A percentile compares a stretch with the other conserved stretches of the same genome.
Conservation (phyloP, 345 rosid species). For the Aquilaria sinensis region DNA sequence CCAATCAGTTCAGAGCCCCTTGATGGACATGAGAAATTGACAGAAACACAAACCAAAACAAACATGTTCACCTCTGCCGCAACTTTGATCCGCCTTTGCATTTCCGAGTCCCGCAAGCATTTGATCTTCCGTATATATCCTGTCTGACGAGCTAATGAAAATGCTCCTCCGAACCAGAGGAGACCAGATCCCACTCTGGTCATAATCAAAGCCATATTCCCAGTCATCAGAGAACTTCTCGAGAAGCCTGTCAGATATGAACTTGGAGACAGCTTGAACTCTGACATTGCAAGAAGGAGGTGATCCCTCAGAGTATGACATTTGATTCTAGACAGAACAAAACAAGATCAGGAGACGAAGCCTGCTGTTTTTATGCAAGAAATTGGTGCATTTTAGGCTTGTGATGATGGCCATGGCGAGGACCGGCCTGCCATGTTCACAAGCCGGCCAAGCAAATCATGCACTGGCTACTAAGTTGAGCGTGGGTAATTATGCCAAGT, state of each 20-base stretch:
- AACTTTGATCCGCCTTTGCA: conserved; percentile 26
- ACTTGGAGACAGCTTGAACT: conserved; percentile 49
- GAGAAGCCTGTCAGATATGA: conserved; percentile 53
- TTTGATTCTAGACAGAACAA: conserved; percentile 2
- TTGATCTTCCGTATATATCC: conserved; percentile 46
- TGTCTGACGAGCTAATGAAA: conserved; percentile 50
- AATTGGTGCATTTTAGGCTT: too few species aligned
- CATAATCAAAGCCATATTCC: conserved; percentile 54
- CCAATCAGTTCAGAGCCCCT: not conserved
- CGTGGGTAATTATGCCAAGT: too few species aligned
- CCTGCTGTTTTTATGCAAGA: too few species aligned
- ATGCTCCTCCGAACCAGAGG: conserved; percentile 54
- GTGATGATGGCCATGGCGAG: too few species aligned
- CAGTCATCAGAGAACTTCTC: conserved; percentile 52
- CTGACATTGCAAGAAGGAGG: conserved; percentile 24
- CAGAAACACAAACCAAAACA: conserved; percentile 18
- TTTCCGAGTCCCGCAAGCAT: conserved; percentile 43
- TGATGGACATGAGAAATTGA: not conserved
- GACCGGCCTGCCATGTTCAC: too few species aligned
- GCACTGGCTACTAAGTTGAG: too few species aligned
- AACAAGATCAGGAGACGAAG: not conserved
- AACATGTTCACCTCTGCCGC: conserved; percentile 16
- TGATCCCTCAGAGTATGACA: conserved; percentile 26
- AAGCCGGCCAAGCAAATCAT: too few species aligned
- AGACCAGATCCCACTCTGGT: conserved; percentile 72